These are phyloP conservation scores for Calonectria leucothoes DNA, from an alignment of 2,329 filamentous ascomycete species.

Conservation along the genomic window DNA sequence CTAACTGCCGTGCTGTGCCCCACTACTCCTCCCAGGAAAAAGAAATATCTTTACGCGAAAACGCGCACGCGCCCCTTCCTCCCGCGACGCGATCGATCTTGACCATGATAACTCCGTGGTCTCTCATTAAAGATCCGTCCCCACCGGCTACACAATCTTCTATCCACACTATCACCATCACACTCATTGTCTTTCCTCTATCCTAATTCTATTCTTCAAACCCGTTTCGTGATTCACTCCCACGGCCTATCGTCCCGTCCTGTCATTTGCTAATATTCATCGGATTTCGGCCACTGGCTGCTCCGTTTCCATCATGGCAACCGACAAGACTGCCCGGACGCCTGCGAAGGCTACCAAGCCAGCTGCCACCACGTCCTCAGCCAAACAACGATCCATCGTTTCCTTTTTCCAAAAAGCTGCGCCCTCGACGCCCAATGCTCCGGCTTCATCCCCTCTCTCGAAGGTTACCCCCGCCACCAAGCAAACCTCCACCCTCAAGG, in stretches of 20 bases:
- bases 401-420: slow-evolving; percentile 59
- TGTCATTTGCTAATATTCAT: not conserved
- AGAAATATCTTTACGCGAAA: slow-evolving; percentile 39
- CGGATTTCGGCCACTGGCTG: slow-evolving; percentile 12
- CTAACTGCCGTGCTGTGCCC: slow-evolving; percentile 29
- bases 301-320: slow-evolving; percentile 41
- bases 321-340: slow-evolving; percentile 47
- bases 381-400: slow-evolving; percentile 56
- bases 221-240: slow-evolving; percentile 29
- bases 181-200: slow-evolving; percentile 14
- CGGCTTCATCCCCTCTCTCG: slow-evolving; percentile 46
- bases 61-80: slow-evolving; percentile 32
- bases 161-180: not conserved
- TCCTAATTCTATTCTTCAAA: slow-evolving; percentile 10
- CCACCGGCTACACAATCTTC: slow-evolving; percentile 4
- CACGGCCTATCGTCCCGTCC: not conserved
- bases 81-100: slow-evolving; percentile 34
- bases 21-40: slow-evolving; percentile 14
- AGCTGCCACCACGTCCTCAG: slow-evolving; percentile 44
- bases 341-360: slow-evolving; percentile 48
- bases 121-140: slow-evolving; percentile 13
- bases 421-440: slow-evolving; percentile 45
- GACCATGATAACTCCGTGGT: slow-evolving; percentile 9
- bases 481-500: slow-evolving; percentile 51
- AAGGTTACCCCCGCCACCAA: slow-evolving; percentile 48